Base-by-base conservation (phyloP, 106 monocot species). In the Acorus gramineus region DNA sequence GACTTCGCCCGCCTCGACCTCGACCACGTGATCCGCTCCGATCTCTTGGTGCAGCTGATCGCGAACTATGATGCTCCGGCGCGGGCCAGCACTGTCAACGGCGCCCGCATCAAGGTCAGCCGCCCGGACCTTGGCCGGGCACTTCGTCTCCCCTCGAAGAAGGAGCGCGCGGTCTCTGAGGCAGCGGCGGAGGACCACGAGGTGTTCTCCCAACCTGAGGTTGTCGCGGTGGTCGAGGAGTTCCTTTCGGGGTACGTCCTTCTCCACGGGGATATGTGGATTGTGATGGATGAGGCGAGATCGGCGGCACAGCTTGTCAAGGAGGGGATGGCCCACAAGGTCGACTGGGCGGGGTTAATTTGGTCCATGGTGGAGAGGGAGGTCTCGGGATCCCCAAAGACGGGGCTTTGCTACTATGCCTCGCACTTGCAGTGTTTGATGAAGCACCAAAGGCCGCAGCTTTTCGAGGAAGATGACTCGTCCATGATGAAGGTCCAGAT, bases 351-450 rank as follows among this genome's bases (percentile, higher is more conserved):
- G 4, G 85, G 69, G 47, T 60, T 98, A 67, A 63, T 98, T 67
- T 92, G 91, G 88, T 59, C 56, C 11, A 68, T 98, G 73, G 88
- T 92, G 57, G 87, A 91, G 61, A 87, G 79, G 62, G 92, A 98
- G 73, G 56, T 98, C 10, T 2, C 55, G 43, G 85, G 89, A 14
- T 79, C 76, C 11, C 82, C 83, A 4, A 73, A 75, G 28, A 71
- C 76, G 5, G 91, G 92, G 8, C 11, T 67, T n/a, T 92, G 85
- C 57, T 83, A 80, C 67, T 98, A 92, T 55, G 91, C 85, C 0
- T 79, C 91, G 11, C 80, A 98, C 44, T 63, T 98, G 14, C 98
- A 98, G 81, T 66, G 77, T 44, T 60, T 96, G 65, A 87, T 91
- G 11, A 80, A 64, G 56, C 63, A 59, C 60, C 96, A 91, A 62